Evolutionary conservation across 768 basidiomycete genomes (phyloP).

Genomic region (Kwoniella mangroviensis): DNA sequence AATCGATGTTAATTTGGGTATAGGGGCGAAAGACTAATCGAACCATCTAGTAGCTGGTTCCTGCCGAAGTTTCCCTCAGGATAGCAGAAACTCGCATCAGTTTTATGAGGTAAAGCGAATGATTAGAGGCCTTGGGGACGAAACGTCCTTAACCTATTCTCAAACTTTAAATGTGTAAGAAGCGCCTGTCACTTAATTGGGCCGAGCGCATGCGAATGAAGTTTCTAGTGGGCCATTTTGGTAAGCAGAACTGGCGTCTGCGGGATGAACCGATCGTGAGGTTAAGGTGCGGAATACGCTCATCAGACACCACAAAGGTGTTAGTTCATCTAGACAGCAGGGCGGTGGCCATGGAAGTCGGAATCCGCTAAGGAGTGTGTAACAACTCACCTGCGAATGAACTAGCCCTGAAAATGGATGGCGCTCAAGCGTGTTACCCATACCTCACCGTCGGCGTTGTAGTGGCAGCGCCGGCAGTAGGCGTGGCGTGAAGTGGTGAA

Average conservation of each 20-base stretch:
- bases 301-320: conserved; percentile 62
- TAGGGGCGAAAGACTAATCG: conserved; percentile 96
- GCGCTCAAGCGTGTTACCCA: conserved; percentile 73
- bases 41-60: conserved; percentile 91
- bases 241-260: conserved; percentile 53
- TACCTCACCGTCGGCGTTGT: conserved; percentile 57
- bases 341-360: conserved; percentile 61
- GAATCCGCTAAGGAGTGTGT: conserved; percentile 64
- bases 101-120: conserved; percentile 69
- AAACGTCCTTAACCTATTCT: conserved; percentile 82
- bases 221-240: conserved; percentile 65
- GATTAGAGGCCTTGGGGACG: conserved; percentile 81
- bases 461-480: no score
- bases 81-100: conserved; percentile 61
- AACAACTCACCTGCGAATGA: conserved; percentile 76
- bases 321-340: conserved; percentile 26
- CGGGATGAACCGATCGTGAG: conserved; percentile 72
- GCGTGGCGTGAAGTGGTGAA: no score
- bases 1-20: conserved; percentile 94
- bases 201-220: conserved; percentile 61
- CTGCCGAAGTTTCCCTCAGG: conserved; percentile 74
- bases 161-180: conserved; percentile 73
- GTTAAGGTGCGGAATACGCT: conserved; percentile 71
- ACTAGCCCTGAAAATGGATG: conserved; percentile 71
- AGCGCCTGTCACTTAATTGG: no score